These are phyloP conservation scores for Ustulina deusta DNA, from an alignment of 2,329 filamentous ascomycete genomes.

Conservation along the genomic window DNA sequence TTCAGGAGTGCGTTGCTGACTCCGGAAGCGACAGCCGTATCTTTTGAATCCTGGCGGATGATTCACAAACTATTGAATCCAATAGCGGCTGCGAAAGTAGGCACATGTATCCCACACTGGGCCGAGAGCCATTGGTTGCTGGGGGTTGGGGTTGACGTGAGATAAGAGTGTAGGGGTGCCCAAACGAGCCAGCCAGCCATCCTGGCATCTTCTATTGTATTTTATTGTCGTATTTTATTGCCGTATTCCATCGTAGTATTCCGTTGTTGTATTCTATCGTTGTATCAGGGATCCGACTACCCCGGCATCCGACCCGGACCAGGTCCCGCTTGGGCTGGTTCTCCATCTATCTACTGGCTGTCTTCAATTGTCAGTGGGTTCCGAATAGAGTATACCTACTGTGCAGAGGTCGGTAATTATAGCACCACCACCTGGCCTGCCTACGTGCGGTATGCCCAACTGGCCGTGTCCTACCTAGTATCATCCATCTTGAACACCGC, in stretches of 20 bases:
- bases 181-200: neutral
- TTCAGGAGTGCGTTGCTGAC: neutral
- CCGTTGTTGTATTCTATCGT: neutral
- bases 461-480: neutral
- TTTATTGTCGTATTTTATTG: no score
- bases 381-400: no score
- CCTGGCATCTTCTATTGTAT: no score
- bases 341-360: neutral
- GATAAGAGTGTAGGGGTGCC: neutral
- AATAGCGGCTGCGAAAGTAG: no score
- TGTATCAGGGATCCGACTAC: neutral
- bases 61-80: no score
- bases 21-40: no score
- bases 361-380: no score
- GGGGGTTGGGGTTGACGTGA: neutral
- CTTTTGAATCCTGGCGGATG: no score
- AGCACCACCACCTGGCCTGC: no score
- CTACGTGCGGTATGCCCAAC: no score
- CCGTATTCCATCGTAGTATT: neutral
- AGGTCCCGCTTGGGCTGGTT: neutral
- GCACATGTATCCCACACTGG: no score
- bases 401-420: no score
- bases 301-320: neutral
- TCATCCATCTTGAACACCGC: neutral
- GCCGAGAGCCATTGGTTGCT: neutral